Conservation (phyloP, 2,329 filamentous ascomycete genomes). For the Alternaria burnsii region DNA sequence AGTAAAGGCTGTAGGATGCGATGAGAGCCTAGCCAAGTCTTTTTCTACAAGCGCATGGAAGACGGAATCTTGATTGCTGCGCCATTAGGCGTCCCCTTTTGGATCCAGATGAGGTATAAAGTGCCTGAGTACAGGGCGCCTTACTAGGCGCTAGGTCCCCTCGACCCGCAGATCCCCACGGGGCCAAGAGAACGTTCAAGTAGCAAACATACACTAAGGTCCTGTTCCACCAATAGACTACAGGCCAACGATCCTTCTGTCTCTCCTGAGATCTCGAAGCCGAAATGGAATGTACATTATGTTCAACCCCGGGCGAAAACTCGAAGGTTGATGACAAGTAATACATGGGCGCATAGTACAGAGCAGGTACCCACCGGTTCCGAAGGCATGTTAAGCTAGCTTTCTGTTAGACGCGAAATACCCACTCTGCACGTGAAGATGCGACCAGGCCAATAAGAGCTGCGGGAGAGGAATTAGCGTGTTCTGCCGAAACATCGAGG, state of each 20-base stretch:
- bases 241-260: too few species aligned
- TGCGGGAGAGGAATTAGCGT: not conserved
- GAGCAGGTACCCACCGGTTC: too few species aligned
- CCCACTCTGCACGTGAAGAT: not conserved
- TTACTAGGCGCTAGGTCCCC: too few species aligned
- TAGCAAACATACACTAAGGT: not conserved
- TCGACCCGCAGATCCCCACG: not conserved
- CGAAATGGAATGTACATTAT: too few species aligned
- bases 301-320: too few species aligned
- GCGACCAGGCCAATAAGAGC: not conserved
- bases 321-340: too few species aligned
- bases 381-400: too few species aligned
- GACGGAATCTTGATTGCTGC: not conserved
- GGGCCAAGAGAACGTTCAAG: not conserved
- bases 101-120: not conserved
- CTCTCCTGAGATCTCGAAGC: too few species aligned
- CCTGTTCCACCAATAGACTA: too few species aligned
- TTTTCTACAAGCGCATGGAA: not conserved
- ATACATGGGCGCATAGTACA: too few species aligned
- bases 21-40: not conserved
- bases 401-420: not conserved
- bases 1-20: not conserved
- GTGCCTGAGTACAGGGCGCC: not conserved
- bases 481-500: too few species aligned
- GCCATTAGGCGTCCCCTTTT: not conserved